phyloP scores from a whole-genome alignment of 495 filamentous ascomycete genomes.

The Annulohypoxylon nitens region DNA sequence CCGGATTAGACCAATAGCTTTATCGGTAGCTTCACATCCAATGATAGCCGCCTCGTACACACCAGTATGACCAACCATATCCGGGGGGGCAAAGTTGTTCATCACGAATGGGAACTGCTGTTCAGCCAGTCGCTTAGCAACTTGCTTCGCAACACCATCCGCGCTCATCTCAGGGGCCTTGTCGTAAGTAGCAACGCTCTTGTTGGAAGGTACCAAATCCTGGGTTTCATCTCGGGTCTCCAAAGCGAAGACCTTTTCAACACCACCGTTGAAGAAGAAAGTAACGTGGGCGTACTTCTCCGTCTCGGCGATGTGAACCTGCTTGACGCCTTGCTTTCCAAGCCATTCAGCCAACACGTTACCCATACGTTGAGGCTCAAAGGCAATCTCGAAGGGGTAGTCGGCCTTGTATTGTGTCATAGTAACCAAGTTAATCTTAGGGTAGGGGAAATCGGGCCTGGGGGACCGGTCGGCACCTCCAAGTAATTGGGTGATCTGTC shows the following conservation, averaged over 20 bases:
- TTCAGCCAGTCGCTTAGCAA: slow-evolving; percentile 83
- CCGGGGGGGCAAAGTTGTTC: slow-evolving; percentile 99
- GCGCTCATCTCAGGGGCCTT: slow-evolving; percentile 97
- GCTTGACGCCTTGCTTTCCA: slow-evolving; percentile 84
- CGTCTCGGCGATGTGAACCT: slow-evolving; percentile 97
- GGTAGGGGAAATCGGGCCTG: slow-evolving; percentile 91
- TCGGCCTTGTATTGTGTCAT: slow-evolving; percentile 99
- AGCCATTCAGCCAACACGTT: slow-evolving; percentile 98
- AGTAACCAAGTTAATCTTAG: slow-evolving; percentile 91
- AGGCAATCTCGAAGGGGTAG: slow-evolving; percentile 93
- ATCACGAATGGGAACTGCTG: slow-evolving; percentile 93
- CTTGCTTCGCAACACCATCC: slow-evolving; percentile 85
- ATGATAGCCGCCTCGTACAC: slow-evolving; percentile 96
- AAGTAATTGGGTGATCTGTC: slow-evolving; percentile 94
- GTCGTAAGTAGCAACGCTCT: slow-evolving; percentile 94
- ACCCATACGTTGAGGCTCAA: slow-evolving; percentile 93
- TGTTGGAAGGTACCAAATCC: slow-evolving; percentile 72
- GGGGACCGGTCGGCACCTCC: slow-evolving; percentile 93
- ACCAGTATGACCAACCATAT: slow-evolving; percentile 99
- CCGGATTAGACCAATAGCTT: slow-evolving; percentile 90
- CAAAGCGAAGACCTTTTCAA: slow-evolving; percentile 94
- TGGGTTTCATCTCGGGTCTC: slow-evolving; percentile 79
- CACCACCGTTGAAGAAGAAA: slow-evolving; percentile 99
- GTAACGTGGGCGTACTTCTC: slow-evolving; percentile 99
- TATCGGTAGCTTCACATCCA: slow-evolving; percentile 86